phyloP scores from a whole-genome alignment of 2,329 filamentous ascomycete genomes.

The Sporothrix mexicana region DNA sequence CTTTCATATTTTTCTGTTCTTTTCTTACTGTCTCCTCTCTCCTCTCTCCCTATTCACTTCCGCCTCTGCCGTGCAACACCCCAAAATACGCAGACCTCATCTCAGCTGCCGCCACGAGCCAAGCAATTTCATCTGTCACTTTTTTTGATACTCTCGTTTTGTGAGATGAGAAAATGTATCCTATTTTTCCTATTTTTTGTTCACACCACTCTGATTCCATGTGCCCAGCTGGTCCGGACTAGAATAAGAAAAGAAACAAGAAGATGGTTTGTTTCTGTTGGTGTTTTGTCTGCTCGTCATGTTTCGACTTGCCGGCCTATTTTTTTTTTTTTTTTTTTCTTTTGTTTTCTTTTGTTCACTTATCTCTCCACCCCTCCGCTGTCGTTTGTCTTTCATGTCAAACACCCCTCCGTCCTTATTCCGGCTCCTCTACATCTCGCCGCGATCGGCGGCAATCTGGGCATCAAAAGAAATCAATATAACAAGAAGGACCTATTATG shows the following conservation, averaged over 20 bases:
- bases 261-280: neutral
- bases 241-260: neutral
- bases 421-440: neutral
- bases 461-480: neutral
- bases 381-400: neutral
- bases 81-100: neutral
- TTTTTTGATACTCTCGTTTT: neutral
- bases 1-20: too few species aligned
- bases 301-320: neutral
- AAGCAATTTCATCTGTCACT: constrained; percentile 25
- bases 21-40: too few species aligned
- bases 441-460: constrained; percentile 12
- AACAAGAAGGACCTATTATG: neutral
- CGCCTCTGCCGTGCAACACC: constrained; percentile 17
- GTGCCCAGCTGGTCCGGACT: neutral
- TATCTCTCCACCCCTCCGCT: neutral
- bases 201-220: neutral
- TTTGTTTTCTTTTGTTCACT: too few species aligned
- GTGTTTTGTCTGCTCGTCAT: neutral
- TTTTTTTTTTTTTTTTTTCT: neutral
- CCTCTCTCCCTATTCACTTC: neutral
- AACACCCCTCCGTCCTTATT: neutral
- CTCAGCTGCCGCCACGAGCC: constrained; percentile 15
- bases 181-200: too few species aligned
- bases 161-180: neutral